Evolutionary conservation across 495 filamentous ascomycete genomes (phyloP).

Genomic region (Xanthoparmelia taractica): DNA sequence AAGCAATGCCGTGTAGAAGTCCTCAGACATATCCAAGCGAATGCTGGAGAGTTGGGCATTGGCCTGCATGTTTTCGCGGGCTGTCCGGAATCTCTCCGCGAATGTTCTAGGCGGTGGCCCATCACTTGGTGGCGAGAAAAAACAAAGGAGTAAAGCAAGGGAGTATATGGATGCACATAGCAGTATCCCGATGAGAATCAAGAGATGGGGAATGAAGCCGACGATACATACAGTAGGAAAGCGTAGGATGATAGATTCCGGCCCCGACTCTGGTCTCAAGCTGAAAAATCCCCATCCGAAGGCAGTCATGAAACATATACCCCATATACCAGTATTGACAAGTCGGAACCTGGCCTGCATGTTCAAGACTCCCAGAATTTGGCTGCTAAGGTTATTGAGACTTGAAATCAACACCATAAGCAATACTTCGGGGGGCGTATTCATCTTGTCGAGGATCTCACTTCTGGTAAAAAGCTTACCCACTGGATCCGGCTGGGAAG

Average conservation of each 20-base stretch:
- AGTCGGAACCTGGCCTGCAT: slow-evolving; percentile 71
- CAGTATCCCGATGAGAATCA: slow-evolving; percentile 70
- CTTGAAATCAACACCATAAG: slow-evolving; percentile 79
- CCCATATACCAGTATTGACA: slow-evolving; percentile 81
- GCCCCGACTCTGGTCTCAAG: slow-evolving; percentile 37
- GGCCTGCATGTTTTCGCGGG: slow-evolving; percentile 85
- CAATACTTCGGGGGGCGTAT: slow-evolving; percentile 83
- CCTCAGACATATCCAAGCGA: slow-evolving; percentile 72
- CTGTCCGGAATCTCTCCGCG: slow-evolving; percentile 50
- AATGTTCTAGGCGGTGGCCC: slow-evolving; percentile 35
- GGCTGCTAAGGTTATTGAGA: slow-evolving; percentile 80
- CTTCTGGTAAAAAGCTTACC: slow-evolving; percentile 16
- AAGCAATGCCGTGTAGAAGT: slow-evolving; percentile 88
- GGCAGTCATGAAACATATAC: slow-evolving; percentile 73
- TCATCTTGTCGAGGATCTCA: slow-evolving; percentile 48
- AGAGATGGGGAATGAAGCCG: slow-evolving; percentile 85
- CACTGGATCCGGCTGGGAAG: slow-evolving; percentile 25
- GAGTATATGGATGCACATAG: slow-evolving; percentile 67
- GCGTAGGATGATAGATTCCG: slow-evolving; percentile 48
- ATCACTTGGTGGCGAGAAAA: slow-evolving; percentile 54
- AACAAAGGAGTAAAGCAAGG: slow-evolving; percentile 66
- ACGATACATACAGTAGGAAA: slow-evolving; percentile 94
- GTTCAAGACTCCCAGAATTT: slow-evolving; percentile 70
- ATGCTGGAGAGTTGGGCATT: slow-evolving; percentile 74
- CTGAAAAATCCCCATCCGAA: slow-evolving; percentile 63